Base-by-base conservation (phyloP, 768 basidiomycete genomes). In the Lentinula guzmanii region DNA sequence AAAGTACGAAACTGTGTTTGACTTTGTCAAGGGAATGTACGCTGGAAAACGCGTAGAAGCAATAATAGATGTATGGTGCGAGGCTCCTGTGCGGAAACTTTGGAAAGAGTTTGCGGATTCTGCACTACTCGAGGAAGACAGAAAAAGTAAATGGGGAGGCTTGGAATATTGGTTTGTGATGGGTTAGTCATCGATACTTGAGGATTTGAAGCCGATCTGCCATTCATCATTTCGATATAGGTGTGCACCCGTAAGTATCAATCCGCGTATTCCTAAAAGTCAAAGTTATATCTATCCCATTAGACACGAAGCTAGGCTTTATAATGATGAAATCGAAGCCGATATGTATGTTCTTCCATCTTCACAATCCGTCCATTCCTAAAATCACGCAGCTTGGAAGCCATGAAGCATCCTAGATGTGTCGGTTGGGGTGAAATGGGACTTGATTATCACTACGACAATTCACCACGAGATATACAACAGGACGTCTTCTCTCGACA, bases 391-490 rank as follows among this genome's bases (percentile, higher is more conserved):
- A 91, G 89, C 33, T 62, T 90, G 54, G 84, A 86, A 68, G 91
- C 91, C 2, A 90, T 92, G 84, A 50, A 76, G 0, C 91, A 93
- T 66, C 89, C 90, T 1, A 84, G 87, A 10, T 93, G 91, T 67
- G 91, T 94, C 6, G 90, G 91, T 3, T 90, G 89, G 86, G 93
- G 93, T 0, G 93, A 95, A 68, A 93, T 93, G 60, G 91, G 93
- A 0, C 80, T 92, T 11, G 92, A 94, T 63, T 93, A 91, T 66
- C 90, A 93, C 70, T 91, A 93, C 70, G 84, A 90, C 71, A 80
- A 85, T 63, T 90, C 90, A 0, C 89, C 91, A 0, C 83, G 87
- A 9, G 79, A 82, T 0, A 66, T 86, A 1, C 93, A 95, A 67
- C 85, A 80, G 58, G 74, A 73, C 0, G 84, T 92, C 10, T 86